Evolutionary conservation across 1,139 yeast genomes (phyloP), one percentile per base, ranked within the genome.

Genomic region (Taphrina confusa): DNA sequence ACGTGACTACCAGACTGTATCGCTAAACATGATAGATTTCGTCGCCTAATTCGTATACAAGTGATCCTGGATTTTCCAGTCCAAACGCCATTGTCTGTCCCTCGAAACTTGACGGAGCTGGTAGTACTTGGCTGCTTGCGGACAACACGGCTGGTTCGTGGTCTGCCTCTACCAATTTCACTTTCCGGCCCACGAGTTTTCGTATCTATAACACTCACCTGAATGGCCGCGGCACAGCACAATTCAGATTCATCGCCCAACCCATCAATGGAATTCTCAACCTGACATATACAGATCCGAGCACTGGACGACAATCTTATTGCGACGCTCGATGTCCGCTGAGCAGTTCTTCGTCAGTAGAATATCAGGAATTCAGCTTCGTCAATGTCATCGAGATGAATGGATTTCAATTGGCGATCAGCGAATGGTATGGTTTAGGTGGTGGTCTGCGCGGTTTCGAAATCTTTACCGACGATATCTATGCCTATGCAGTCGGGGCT

Each of bases 221-320:
- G 5, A 76, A 76, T 37, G 75, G 78, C 56, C 74, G 76, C 49
- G 85, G 87, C 8, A 81, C 87, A 3, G 78, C 83, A 62, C 66
- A 79, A 5, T 91, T 90, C 72, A 79, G 97, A 68, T 76, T 92
- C 20, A 75, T 86, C 56, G 83, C 96, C 0, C 76, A 80, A 61
- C 97, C 97, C 1, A 80, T 89, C 46, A 81, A 85, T 66, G 91
- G 97, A 66, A 91, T 91, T 65, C 87, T 92, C 96, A 92, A 92
- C 70, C 73, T 92, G 66, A 84, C 96, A 0, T 92, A 89, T 69
- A 75, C 86, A 34, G 94, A 91, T 69, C 95, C 95, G 1, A 66
- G 71, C 1, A 79, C 89, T 1, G 82, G 85, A 60, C 75, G 73
- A 65, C 47, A 52, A 11, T 63, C 54, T 51, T 63, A 66, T 62